Evolutionary conservation across 305 asterid species (phyloP).

Genomic region (Plantago coronopus): DNA sequence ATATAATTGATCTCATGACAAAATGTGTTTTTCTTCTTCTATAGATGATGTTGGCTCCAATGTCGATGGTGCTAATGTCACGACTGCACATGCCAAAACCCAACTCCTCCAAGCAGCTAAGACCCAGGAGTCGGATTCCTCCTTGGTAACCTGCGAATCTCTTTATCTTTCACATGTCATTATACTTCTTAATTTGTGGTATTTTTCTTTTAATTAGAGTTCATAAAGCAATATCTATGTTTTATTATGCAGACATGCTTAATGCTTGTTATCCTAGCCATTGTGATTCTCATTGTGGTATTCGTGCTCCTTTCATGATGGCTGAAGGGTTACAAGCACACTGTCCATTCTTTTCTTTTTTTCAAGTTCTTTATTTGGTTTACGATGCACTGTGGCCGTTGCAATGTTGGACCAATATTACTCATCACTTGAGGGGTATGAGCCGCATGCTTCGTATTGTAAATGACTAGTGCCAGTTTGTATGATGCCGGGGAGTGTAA

Average conservation of each 20-base stretch:
- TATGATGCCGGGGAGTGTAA: no score
- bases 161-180: constrained; percentile 6
- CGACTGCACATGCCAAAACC: constrained; percentile 76
- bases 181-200: background rate
- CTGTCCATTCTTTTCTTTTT: constrained; percentile 8
- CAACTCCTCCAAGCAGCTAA: constrained; percentile 89
- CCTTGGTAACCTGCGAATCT: constrained; percentile 49
- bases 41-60: constrained; percentile 79
- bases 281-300: constrained; percentile 67
- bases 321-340: background rate
- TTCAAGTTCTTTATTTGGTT: constrained; percentile 15
- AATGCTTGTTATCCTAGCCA: constrained; percentile 73
- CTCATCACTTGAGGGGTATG: background rate
- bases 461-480: no score
- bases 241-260: constrained; percentile 63
- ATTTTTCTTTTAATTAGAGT: background rate
- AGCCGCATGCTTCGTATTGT: background rate
- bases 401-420: background rate
- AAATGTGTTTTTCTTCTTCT: constrained; percentile 7
- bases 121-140: constrained; percentile 81
- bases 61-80: constrained; percentile 75
- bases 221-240: background rate
- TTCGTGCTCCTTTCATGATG: constrained; percentile 60
- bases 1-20: background rate
- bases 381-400: constrained; percentile 19